Evolutionary conservation across 2,329 filamentous ascomycete species (phyloP).

Genomic region (Akanthomyces lecanii): DNA sequence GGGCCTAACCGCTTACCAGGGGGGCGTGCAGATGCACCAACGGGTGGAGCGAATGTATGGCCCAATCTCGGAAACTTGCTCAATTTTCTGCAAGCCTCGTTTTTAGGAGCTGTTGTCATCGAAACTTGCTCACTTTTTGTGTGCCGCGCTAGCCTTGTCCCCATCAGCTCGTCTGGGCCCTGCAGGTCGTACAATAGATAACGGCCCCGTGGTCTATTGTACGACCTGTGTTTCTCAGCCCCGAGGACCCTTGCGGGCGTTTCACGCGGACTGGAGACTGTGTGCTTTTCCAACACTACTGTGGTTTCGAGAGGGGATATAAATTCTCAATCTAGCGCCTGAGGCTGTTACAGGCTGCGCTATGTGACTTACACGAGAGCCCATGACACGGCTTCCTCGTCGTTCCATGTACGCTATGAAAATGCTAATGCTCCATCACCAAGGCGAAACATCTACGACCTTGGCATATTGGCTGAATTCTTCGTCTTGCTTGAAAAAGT

Average conservation of each 20-base stretch:
- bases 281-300: not conserved
- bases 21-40: not conserved
- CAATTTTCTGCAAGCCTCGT: slow-evolving; percentile 13
- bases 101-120: not conserved
- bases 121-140: slow-evolving; percentile 12
- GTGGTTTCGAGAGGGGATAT: not conserved
- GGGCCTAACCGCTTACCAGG: not conserved
- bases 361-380: slow-evolving; percentile 4
- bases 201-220: not conserved
- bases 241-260: not conserved
- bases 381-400: not conserved
- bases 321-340: slow-evolving; percentile 11
- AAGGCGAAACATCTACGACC: slow-evolving; percentile 18
- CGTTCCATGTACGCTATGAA: not conserved
- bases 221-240: not conserved
- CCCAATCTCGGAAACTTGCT: slow-evolving; percentile 14
- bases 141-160: not conserved
- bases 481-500: slow-evolving; percentile 24
- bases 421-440: not conserved
- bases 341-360: not conserved
- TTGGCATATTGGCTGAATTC: slow-evolving; percentile 26
- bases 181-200: not conserved
- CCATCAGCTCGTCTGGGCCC: not conserved
- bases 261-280: not conserved
- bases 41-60: slow-evolving; percentile 4